Conservation (phyloP, 176 grass and related monocot species). For the Avena eriantha region DNA sequence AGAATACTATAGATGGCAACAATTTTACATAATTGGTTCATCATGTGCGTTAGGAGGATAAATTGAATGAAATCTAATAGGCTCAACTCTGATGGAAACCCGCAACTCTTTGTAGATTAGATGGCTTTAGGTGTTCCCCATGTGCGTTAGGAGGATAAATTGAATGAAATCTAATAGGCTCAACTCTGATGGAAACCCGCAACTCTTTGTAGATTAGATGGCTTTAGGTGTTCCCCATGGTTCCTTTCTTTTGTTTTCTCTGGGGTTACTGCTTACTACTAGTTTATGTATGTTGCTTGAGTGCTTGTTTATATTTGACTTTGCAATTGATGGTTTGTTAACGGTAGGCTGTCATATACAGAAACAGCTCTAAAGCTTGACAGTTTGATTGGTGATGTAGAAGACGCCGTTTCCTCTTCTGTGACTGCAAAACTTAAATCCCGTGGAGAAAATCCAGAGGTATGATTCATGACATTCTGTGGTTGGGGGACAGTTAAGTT, state of each 20-base stretch:
- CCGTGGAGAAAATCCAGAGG: slow-evolving; percentile 58
- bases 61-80: slow-evolving; percentile 13
- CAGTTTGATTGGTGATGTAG: slow-evolving; percentile 81
- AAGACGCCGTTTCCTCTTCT: slow-evolving; percentile 80
- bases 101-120: background rate
- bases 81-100: slow-evolving; percentile 6
- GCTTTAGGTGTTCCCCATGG: slow-evolving; percentile 8
- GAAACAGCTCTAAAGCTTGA: slow-evolving; percentile 89
- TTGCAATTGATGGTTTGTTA: slow-evolving; percentile 44
- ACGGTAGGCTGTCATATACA: slow-evolving; percentile 59
- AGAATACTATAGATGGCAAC: background rate
- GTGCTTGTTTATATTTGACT: slow-evolving; percentile 40
- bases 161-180: slow-evolving; percentile 13
- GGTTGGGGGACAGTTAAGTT: slow-evolving; percentile 22
- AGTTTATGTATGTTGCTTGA: slow-evolving; percentile 11
- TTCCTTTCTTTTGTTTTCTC: slow-evolving; percentile 15
- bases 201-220: background rate
- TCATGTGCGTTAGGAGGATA: background rate
- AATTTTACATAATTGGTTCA: background rate
- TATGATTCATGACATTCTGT: slow-evolving; percentile 48
- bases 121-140: slow-evolving; percentile 21
- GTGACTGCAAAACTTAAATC: slow-evolving; percentile 77
- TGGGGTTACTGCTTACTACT: slow-evolving; percentile 1
- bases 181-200: background rate
- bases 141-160: background rate